These are phyloP conservation scores for Rhizophora mangle DNA, from an alignment of 345 rosid species.

Conservation along the genomic window DNA sequence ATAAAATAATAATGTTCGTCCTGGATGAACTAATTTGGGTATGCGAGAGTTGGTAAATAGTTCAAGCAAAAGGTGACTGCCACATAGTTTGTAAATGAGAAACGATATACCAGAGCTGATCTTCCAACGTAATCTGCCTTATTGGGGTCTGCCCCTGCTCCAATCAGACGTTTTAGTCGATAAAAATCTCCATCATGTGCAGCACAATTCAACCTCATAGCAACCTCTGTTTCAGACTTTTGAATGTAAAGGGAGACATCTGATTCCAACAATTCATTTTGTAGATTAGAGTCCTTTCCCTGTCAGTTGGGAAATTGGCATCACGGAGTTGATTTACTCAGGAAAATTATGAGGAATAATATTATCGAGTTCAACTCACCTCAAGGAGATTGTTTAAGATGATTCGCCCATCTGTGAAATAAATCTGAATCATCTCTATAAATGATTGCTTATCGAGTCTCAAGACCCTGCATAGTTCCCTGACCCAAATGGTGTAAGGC, in stretches of 20 bases:
- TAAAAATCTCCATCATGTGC: constrained; percentile 64
- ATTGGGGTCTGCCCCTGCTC: constrained; percentile 67
- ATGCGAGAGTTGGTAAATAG: too few relatives aligned
- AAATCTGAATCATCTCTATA: constrained; percentile 54
- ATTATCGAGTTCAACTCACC: constrained; percentile 30
- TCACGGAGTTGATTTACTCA: neutral
- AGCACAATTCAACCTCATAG: constrained; percentile 61
- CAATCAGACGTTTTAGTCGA: constrained; percentile 54
- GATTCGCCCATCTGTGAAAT: constrained; percentile 67
- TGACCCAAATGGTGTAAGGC: constrained; percentile 51
- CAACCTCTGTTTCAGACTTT: constrained; percentile 69
- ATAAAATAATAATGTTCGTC: neutral
- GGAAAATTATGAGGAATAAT: neutral
- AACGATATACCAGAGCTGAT: constrained; percentile 66
- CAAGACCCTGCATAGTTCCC: constrained; percentile 58
- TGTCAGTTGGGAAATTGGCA: constrained; percentile 21
- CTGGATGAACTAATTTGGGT: neutral
- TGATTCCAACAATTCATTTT: constrained; percentile 53
- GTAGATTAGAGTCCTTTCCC: constrained; percentile 59
- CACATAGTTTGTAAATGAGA: neutral
- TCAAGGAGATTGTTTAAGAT: constrained; percentile 68
- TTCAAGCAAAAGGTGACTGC: neutral
- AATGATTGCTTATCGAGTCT: constrained; percentile 73
- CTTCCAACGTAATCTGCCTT: constrained; percentile 74
- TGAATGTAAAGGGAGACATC: constrained; percentile 60